Conservation (phyloP, 768 basidiomycete species). For the Collybiopsis luxurians region DNA sequence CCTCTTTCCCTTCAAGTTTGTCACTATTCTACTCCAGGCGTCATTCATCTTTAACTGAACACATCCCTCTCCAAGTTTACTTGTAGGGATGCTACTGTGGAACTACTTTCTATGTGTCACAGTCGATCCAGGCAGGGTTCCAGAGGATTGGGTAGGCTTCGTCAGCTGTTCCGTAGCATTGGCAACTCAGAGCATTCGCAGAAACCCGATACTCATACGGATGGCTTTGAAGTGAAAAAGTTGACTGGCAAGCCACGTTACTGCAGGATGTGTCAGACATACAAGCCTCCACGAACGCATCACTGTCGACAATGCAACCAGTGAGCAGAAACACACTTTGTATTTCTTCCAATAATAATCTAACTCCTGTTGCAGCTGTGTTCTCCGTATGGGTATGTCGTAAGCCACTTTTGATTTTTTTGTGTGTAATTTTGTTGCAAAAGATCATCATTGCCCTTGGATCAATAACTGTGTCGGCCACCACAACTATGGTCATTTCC, state of each 20-base stretch:
- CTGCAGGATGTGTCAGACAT: slow-evolving; percentile 82
- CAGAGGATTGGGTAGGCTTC: slow-evolving; percentile 66
- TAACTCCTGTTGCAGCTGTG: slow-evolving; percentile 46
- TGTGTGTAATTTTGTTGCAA: not conserved
- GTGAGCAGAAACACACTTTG: slow-evolving; percentile 36
- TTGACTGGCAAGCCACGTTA: slow-evolving; percentile 79
- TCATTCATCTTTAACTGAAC: too few relatives aligned
- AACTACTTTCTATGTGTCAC: slow-evolving; percentile 84
- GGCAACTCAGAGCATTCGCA: slow-evolving; percentile 24
- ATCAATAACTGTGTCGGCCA: slow-evolving; percentile 94
- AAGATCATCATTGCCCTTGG: slow-evolving; percentile 93
- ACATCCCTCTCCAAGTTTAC: slow-evolving; percentile 42
- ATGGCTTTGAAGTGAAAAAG: slow-evolving; percentile 89
- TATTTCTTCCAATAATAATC: slow-evolving; percentile 8
- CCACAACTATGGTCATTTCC: slow-evolving; percentile 83
- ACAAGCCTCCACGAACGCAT: slow-evolving; percentile 88
- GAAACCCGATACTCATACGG: slow-evolving; percentile 71
- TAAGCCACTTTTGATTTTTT: not conserved
- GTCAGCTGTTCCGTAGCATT: not conserved
- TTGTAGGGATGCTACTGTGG: slow-evolving; percentile 79
- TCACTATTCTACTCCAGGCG: slow-evolving; percentile 8
- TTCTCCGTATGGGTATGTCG: slow-evolving; percentile 82
- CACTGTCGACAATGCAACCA: slow-evolving; percentile 88
- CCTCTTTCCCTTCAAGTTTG: slow-evolving; percentile 91
- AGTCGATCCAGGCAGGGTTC: slow-evolving; percentile 85